phyloP scores from a whole-genome alignment of 1,139 yeast genomes.

The Hyphopichia wangnamkhiaoensis region DNA sequence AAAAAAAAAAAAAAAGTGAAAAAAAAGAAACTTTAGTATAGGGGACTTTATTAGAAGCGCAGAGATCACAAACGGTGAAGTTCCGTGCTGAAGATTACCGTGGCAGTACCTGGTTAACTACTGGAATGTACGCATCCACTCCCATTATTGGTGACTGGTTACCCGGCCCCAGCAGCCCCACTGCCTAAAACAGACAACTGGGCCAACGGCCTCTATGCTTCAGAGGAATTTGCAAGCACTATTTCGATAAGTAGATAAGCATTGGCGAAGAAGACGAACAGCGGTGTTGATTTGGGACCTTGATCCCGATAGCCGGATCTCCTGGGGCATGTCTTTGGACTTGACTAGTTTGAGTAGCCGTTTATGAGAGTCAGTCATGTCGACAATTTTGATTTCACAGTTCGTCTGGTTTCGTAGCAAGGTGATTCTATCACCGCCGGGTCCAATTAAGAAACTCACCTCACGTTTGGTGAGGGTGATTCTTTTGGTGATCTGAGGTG shows the following conservation, averaged over 20 bases:
- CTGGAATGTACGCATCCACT: too few species aligned
- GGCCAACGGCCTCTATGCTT: too few species aligned
- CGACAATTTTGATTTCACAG: slow-evolving; percentile 26
- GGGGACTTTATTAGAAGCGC: too few species aligned
- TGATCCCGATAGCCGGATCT: not conserved
- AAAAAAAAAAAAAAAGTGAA: slow-evolving; percentile 10
- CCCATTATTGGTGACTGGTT: too few species aligned
- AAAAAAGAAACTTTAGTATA: slow-evolving; percentile 2
- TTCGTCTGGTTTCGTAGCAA: slow-evolving; percentile 26
- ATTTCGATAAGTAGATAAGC: not conserved
- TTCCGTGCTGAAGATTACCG: too few species aligned
- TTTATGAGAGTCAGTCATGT: not conserved
- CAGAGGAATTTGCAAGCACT: slow-evolving; percentile 2
- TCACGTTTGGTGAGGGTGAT: slow-evolving; percentile 15
- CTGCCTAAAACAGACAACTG: slow-evolving; percentile 1
- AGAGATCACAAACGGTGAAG: too few species aligned
- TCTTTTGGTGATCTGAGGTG: not conserved
- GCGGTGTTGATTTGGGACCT: not conserved
- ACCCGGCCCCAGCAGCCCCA: slow-evolving; percentile 1
- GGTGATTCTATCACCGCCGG: slow-evolving; percentile 25
- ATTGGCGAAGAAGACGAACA: not conserved
- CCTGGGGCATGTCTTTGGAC: slow-evolving; percentile 1
- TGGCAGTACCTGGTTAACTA: too few species aligned
- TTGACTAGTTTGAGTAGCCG: slow-evolving; percentile 1
- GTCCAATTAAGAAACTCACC: slow-evolving; percentile 32